Base-by-base conservation (phyloP, 2,329 filamentous ascomycete genomes). In the Pleomassaria siparia region DNA sequence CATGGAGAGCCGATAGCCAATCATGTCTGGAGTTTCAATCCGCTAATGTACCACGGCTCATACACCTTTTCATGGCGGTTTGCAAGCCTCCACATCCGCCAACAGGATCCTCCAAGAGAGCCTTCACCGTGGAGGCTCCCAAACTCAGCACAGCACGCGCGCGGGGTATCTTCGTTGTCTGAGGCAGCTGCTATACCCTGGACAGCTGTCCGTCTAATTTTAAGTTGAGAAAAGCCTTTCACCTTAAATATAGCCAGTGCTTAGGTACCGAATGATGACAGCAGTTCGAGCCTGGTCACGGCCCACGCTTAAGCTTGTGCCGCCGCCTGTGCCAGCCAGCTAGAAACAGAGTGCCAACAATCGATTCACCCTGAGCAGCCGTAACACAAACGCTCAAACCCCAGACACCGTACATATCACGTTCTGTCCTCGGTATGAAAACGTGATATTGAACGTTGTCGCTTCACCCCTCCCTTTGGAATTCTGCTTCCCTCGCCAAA, bases 291-390 rank as follows among this genome's bases (percentile, higher is more conserved):
- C 43, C 47, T 48, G 20, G 28, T 46, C 29, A 53, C 48, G 46
- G 47, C 44, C 46, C 53, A 44, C 49, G 43, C 41, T 43, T 44
- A 37, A 39, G 51, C 51, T 51, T 52, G 51, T 49, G 50, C 46
- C 33, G 43, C 43, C 43, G 44, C 41, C 43, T 46, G 30, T 49
- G 36, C 47, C 22, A 48, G 25, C 29, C 28, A 50, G 30, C 29
- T 36, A 45, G 18, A 30, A 55, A 51, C 24, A 54, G 44, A 40
- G 47, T 51, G 49, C 53, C 53, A 40, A 54, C 54, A 41, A 49
- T 55, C 44, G 39, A 50, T 44, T 43, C 40, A 30, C 32, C 37
- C 41, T 41, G 40, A 40, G 36, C 47, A 20, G 30, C 36, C 26
- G 43, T 43, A 39, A 46, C 35, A 36, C 37, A 36, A 36, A 33